These are phyloP conservation scores for bread wheat (Triticum aestivum) DNA, from an alignment of 176 grass and related monocot species.

Conservation along the genomic window DNA sequence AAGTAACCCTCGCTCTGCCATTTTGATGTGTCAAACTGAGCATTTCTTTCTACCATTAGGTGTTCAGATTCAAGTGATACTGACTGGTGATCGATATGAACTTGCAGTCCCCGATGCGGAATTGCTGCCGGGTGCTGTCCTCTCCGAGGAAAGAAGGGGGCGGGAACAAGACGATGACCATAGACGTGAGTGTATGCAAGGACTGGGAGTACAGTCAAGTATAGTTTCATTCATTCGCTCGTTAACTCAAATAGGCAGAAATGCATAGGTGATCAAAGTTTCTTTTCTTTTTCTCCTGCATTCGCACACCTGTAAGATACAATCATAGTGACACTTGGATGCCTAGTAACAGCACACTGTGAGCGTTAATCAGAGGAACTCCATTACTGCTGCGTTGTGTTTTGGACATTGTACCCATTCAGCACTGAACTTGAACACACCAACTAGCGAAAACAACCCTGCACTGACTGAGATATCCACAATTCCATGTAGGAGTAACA, in stretches of 20 bases:
- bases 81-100: slow-evolving; percentile 7
- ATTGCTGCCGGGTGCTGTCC: slow-evolving; percentile 74
- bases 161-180: slow-evolving; percentile 58
- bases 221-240: slow-evolving; percentile 13
- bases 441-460: background rate
- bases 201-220: slow-evolving; percentile 60
- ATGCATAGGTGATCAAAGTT: slow-evolving; percentile 8
- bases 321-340: background rate
- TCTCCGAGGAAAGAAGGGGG: slow-evolving; percentile 38
- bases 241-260: background rate
- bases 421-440: slow-evolving; percentile 10
- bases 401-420: slow-evolving; percentile 18
- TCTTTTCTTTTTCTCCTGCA: background rate
- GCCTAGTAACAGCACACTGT: background rate
- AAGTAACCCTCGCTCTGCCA: slow-evolving; percentile 15
- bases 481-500: background rate
- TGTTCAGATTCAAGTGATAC: background rate
- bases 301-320: background rate
- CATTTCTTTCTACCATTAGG: background rate
- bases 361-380: background rate
- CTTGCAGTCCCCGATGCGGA: slow-evolving; percentile 74
- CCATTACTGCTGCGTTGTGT: background rate
- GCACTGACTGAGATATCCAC: background rate
- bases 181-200: slow-evolving; percentile 71
- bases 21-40: background rate